These are phyloP conservation scores for Pogostemon cablin DNA, from an alignment of 257 asterid species.

Conservation along the genomic window DNA sequence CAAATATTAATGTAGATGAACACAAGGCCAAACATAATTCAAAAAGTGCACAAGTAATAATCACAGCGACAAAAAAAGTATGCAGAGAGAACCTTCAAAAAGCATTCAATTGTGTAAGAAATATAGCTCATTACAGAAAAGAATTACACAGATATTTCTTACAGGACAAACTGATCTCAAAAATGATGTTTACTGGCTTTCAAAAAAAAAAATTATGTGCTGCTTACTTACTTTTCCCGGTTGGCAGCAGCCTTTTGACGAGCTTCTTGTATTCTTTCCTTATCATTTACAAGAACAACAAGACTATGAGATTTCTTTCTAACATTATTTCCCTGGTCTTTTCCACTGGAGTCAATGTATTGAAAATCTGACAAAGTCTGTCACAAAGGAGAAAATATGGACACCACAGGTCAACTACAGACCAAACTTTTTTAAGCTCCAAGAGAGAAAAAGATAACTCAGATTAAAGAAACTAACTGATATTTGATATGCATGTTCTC, in stretches of 20 bases:
- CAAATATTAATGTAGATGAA: not conserved
- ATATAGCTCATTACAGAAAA: not conserved
- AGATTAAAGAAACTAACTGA: conserved; percentile 59
- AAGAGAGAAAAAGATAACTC: conserved; percentile 9
- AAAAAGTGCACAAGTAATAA: conserved; percentile 1
- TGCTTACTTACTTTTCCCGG: conserved; percentile 76
- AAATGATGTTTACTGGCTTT: not conserved
- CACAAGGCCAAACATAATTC: conserved; percentile 12
- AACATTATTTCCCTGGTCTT: conserved; percentile 94
- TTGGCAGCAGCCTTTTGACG: conserved; percentile 93
- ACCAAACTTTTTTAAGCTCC: not conserved
- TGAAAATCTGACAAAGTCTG: conserved; percentile 95
- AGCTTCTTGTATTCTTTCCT: conserved; percentile 92
- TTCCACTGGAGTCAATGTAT: conserved; percentile 90
- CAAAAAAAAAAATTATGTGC: not conserved
- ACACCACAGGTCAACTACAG: conserved; percentile 21
- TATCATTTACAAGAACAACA: conserved; percentile 90
- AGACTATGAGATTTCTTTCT: conserved; percentile 94
- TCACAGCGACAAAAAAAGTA: conserved; percentile 17
- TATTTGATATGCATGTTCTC: conserved; percentile 95
- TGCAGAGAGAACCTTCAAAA: conserved; percentile 3
- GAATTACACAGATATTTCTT: conserved; percentile 3
- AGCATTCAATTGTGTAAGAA: conserved; percentile 10
- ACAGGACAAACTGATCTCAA: conserved; percentile 3
- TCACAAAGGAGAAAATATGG: conserved; percentile 35